Conservation (phyloP, 768 basidiomycete genomes). For the Lentinus brumalis region DNA sequence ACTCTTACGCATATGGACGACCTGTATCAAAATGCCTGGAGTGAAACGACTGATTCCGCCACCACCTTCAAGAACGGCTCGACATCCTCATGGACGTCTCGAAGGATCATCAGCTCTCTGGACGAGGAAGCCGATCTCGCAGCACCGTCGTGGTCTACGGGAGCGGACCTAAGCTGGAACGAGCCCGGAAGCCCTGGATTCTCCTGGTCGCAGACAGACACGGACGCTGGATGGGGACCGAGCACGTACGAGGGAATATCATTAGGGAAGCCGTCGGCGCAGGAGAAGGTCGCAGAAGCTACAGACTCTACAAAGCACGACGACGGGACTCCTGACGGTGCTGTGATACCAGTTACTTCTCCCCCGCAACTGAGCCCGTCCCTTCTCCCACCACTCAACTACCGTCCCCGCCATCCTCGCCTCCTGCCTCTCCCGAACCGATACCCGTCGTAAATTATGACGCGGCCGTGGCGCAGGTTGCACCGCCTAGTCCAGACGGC, state of each 20-base stretch:
- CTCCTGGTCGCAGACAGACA: slow-evolving; percentile 42
- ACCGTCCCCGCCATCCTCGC: background rate
- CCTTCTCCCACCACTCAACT: background rate
- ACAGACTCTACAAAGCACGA: background rate
- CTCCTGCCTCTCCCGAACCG: background rate
- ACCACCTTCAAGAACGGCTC: slow-evolving; percentile 1
- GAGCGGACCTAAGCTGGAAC: slow-evolving; percentile 47
- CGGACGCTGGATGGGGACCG: slow-evolving; percentile 28
- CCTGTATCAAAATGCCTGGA: slow-evolving; percentile 76
- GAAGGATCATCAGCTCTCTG: slow-evolving; percentile 27
- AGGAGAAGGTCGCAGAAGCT: background rate
- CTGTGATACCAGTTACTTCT: background rate
- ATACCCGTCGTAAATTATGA: slow-evolving; percentile 16
- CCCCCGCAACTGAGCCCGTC: background rate
- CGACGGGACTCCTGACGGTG: background rate
- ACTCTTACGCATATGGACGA: slow-evolving; percentile 57
- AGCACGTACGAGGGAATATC: slow-evolving; percentile 46
- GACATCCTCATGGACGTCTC: slow-evolving; percentile 19
- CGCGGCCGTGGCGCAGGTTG: background rate
- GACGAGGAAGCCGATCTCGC: slow-evolving; percentile 58
- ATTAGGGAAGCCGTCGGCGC: slow-evolving; percentile 29
- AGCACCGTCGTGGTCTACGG: slow-evolving; percentile 58
- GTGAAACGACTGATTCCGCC: slow-evolving; percentile 43
- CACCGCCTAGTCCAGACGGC: slow-evolving; percentile 46
- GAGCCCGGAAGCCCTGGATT: slow-evolving; percentile 42